Percentiles rank a stretch among this genome's conserved stretches.
Conservation (phyloP, 2,329 filamentous ascomycete genomes). For the Colletotrichum agaves region DNA sequence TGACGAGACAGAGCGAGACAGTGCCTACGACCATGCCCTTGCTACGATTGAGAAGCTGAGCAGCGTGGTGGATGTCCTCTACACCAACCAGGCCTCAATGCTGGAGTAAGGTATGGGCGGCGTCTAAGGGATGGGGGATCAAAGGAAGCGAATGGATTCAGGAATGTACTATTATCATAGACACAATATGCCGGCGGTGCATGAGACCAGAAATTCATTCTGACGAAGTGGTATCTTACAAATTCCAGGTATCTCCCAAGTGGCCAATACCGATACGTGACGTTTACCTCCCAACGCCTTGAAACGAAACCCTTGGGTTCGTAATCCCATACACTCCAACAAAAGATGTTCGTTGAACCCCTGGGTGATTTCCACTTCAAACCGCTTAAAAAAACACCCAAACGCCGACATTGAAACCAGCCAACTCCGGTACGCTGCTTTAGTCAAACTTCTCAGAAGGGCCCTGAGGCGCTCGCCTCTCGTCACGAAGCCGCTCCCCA, state of each 20-base stretch:
- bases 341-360: conserved; percentile 21
- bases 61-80: conserved; percentile 96
- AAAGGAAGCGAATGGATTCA: conserved; percentile 31
- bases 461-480: conserved; percentile 15
- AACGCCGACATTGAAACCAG: conserved; percentile 4
- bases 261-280: conserved; percentile 7
- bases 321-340: neutral
- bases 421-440: neutral
- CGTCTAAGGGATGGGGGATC: conserved; percentile 22
- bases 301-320: conserved; percentile 20
- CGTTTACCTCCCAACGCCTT: conserved; percentile 14
- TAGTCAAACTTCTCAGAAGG: conserved; percentile 29
- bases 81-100: conserved; percentile 96
- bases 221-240: conserved; percentile 38
- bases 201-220: conserved; percentile 37
- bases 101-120: conserved; percentile 74
- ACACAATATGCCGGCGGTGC: conserved; percentile 36
- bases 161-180: conserved; percentile 43
- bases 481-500: conserved; percentile 56
- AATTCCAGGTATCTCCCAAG: conserved; percentile 20
- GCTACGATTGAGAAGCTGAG: conserved; percentile 97
- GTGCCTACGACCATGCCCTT: conserved; percentile 92
- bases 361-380: conserved; percentile 42
- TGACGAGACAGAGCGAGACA: conserved; percentile 93
- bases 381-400: neutral